These are phyloP conservation scores for Cladobotryum protrusum DNA, from an alignment of 2,329 filamentous ascomycete genomes.

Conservation along the genomic window DNA sequence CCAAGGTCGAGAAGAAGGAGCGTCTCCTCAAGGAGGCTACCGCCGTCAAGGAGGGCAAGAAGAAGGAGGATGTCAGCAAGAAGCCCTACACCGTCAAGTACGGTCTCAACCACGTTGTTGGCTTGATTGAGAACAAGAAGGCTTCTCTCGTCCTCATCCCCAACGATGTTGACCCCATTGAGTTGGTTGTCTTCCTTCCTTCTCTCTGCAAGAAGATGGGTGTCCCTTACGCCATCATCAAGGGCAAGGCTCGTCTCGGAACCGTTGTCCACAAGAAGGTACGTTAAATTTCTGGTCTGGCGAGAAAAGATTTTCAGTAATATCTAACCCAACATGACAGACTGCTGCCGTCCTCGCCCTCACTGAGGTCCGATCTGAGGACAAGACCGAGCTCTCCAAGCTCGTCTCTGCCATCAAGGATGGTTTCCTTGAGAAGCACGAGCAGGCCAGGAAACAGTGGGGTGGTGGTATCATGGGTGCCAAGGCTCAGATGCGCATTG, in stretches of 20 bases:
- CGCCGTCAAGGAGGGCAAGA: constrained; percentile 97
- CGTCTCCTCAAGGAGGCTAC: constrained; percentile 97
- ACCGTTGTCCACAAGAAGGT: constrained; percentile 99
- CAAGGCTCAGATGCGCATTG: constrained; percentile 74
- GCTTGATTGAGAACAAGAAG: constrained; percentile 99
- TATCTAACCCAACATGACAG: constrained; percentile 36
- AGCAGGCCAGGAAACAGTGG: constrained; percentile 88
- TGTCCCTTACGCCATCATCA: constrained; percentile 97
- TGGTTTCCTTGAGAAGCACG: constrained; percentile 92
- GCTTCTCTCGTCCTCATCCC: constrained; percentile 95
- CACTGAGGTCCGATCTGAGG: constrained; percentile 95
- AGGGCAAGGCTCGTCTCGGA: constrained; percentile 98
- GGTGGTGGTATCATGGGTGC: constrained; percentile 98
- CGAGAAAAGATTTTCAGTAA: not conserved
- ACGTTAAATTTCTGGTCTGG: constrained; percentile 19
- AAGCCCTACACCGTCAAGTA: constrained; percentile 99
- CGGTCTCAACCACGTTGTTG: constrained; percentile 98
- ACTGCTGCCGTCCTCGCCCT: constrained; percentile 93
- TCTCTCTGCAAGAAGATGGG: constrained; percentile 99
- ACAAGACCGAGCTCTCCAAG: constrained; percentile 98
- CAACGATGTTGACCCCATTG: constrained; percentile 99
- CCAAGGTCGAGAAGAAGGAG: constrained; percentile 99
- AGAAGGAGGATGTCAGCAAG: constrained; percentile 99
- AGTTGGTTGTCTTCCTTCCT: constrained; percentile 98
- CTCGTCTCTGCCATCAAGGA: constrained; percentile 95